Evolutionary conservation across 441 rosid genomes (phyloP).

Genomic region (Breynia disticha): DNA sequence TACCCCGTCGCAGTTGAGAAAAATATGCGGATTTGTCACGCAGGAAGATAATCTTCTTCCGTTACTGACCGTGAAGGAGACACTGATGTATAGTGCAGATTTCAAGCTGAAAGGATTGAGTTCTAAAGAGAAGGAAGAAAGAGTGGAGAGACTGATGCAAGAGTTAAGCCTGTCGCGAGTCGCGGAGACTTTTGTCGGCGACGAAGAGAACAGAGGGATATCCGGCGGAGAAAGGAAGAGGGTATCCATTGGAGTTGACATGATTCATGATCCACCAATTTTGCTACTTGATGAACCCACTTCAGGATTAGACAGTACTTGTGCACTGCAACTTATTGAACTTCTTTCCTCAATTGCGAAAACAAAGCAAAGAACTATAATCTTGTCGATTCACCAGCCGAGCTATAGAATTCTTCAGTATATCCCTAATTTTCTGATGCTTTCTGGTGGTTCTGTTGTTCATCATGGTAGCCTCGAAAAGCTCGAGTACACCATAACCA

Average conservation of each 20-base stretch:
- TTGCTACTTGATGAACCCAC: constrained; percentile 70
- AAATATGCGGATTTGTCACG: constrained; percentile 71
- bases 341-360: constrained; percentile 54
- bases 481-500: constrained; percentile 36
- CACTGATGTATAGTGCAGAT: constrained; percentile 66
- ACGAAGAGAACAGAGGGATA: constrained; percentile 63
- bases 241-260: constrained; percentile 58
- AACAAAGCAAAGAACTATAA: constrained; percentile 48
- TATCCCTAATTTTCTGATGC: constrained; percentile 42
- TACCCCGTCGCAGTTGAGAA: constrained; percentile 41
- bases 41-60: constrained; percentile 90
- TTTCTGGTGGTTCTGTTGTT: constrained; percentile 50
- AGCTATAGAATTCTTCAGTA: constrained; percentile 50
- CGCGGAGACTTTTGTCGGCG: constrained; percentile 60
- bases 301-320: constrained; percentile 59
- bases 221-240: constrained; percentile 73
- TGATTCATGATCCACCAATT: constrained; percentile 58
- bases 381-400: constrained; percentile 66
- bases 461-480: constrained; percentile 45
- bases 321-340: constrained; percentile 56
- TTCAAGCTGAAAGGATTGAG: constrained; percentile 55
- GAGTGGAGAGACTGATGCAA: constrained; percentile 53
- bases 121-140: constrained; percentile 36
- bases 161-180: constrained; percentile 46
- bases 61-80: constrained; percentile 75